Conservation (phyloP, 1,284 basidiomycete genomes). For the Mycosarcoma maydis region DNA sequence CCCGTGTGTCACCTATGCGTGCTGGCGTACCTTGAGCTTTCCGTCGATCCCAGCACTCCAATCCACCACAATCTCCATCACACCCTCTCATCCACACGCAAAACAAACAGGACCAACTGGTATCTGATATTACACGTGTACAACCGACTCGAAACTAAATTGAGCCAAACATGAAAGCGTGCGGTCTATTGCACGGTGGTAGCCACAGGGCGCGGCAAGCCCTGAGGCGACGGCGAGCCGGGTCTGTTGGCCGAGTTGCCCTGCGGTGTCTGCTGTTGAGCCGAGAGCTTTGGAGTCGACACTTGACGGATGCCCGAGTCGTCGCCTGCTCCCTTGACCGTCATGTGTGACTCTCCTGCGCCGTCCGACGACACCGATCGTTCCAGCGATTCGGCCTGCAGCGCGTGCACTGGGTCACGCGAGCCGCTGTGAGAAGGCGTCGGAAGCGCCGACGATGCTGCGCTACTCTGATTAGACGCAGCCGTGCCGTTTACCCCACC, state of each 20-base stretch:
- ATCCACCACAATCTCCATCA: background rate
- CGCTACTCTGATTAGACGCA: slow-evolving; percentile 10
- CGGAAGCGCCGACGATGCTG: slow-evolving; percentile 15
- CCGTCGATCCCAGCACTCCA: background rate
- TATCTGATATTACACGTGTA: slow-evolving; percentile 15
- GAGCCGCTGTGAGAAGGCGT: slow-evolving; percentile 17
- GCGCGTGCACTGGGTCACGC: slow-evolving; percentile 17
- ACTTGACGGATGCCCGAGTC: slow-evolving; percentile 9
- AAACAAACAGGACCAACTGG: slow-evolving; percentile 1
- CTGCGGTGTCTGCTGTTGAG: slow-evolving; percentile 12
- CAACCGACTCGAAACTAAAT: background rate
- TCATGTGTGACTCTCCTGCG: slow-evolving; percentile 35
- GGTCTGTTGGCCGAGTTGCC: slow-evolving; percentile 17
- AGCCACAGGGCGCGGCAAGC: slow-evolving; percentile 38
- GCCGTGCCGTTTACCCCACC: background rate
- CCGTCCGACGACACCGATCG: slow-evolving; percentile 15
- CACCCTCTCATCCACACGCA: background rate
- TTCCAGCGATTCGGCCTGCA: slow-evolving; percentile 29
- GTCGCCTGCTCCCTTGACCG: slow-evolving; percentile 30
- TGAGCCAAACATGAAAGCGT: background rate
- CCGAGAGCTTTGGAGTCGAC: slow-evolving; percentile 36
- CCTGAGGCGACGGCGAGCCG: slow-evolving; percentile 37
- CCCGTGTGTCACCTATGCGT: background rate
- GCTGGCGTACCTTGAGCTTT: background rate
- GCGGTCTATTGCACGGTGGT: slow-evolving; percentile 31